Evolutionary conservation across 495 filamentous ascomycete species (phyloP).

Genomic region (Terfezia boudieri): DNA sequence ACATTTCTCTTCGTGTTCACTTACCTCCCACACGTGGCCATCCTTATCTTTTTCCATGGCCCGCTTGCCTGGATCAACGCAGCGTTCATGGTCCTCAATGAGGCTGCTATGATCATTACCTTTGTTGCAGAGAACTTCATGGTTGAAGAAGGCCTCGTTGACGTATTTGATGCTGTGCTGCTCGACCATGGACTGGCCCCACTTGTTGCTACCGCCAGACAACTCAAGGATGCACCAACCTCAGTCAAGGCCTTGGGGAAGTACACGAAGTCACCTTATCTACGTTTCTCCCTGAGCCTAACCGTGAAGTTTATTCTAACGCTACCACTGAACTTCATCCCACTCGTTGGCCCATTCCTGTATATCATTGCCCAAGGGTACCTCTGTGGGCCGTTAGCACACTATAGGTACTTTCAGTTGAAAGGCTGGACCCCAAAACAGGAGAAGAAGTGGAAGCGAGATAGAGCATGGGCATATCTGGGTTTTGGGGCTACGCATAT

Average conservation of each 20-base stretch:
- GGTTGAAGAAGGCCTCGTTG: conserved; percentile 55
- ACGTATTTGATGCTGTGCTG: conserved; percentile 77
- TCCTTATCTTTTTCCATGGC: conserved; percentile 64
- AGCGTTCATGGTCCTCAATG: conserved; percentile 52
- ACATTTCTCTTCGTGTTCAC: conserved; percentile 63
- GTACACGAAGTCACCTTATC: conserved; percentile 44
- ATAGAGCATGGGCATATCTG: conserved; percentile 52
- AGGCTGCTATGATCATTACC: conserved; percentile 57
- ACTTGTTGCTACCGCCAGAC: conserved; percentile 49
- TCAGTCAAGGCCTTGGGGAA: conserved; percentile 53
- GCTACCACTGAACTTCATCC: conserved; percentile 82
- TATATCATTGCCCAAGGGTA: conserved; percentile 49
- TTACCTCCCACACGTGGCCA: conserved; percentile 69
- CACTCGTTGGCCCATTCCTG: conserved; percentile 58
- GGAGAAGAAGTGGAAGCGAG: conserved; percentile 40
- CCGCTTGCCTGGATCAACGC: conserved; percentile 63
- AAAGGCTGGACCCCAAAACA: conserved; percentile 49
- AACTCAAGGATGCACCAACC: conserved; percentile 36
- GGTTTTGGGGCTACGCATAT: conserved; percentile 34
- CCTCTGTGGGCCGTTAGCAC: conserved; percentile 34
- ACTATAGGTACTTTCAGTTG: conserved; percentile 66
- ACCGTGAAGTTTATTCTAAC: conserved; percentile 59
- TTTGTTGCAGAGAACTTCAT: conserved; percentile 53
- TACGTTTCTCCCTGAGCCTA: conserved; percentile 46
- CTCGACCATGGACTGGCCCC: conserved; percentile 29